phyloP scores from a whole-genome alignment of 208 protist genomes.

The Crithidia brevicula region DNA sequence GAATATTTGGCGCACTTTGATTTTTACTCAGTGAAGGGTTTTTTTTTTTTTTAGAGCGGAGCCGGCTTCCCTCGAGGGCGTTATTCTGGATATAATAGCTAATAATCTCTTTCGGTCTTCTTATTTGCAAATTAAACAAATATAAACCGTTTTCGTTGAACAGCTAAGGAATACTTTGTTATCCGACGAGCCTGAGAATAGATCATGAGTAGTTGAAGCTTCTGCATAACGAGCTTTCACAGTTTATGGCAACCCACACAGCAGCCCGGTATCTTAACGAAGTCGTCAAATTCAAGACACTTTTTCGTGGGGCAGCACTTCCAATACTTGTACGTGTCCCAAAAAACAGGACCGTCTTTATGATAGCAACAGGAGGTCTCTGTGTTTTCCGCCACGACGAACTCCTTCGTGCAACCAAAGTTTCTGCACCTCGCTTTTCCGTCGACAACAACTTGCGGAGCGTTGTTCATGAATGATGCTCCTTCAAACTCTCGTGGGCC shows the following conservation, averaged over 20 bases:
- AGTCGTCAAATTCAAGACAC: conserved; percentile 85
- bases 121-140: no score
- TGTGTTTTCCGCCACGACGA: conserved; percentile 79
- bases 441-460: conserved; percentile 70
- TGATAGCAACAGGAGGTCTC: conserved; percentile 69
- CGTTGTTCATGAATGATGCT: conserved; percentile 33
- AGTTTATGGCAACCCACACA: conserved; percentile 65
- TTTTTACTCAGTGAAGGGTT: no score
- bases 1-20: no score
- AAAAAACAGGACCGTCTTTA: conserved; percentile 81
- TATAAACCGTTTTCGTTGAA: no score
- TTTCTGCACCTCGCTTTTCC: conserved; percentile 84
- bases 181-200: no score
- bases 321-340: conserved; percentile 92
- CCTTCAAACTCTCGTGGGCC: conserved; percentile 85
- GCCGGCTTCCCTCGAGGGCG: no score
- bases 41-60: no score
- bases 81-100: no score
- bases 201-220: no score
- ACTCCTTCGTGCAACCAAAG: conserved; percentile 79
- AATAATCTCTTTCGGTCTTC: no score
- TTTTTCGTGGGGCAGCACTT: conserved; percentile 88
- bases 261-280: conserved; percentile 87
- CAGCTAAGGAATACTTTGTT: no score
- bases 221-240: conserved; percentile 25